phyloP scores from a whole-genome alignment of 108 stramenopile genomes.

The Cylindrotheca fusiformis region DNA sequence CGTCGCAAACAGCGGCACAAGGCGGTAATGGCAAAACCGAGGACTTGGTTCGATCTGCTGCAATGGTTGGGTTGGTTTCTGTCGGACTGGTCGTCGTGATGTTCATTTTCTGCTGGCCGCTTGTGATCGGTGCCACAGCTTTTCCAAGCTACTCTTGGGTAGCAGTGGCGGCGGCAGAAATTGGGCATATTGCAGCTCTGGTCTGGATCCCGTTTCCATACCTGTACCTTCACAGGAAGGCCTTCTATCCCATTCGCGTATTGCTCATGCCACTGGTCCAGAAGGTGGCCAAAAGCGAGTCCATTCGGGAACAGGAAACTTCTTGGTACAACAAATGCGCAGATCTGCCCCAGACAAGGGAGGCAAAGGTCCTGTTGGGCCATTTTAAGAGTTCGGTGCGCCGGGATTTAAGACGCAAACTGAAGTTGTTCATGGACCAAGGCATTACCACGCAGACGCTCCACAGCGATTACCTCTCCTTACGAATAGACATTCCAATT shows the following conservation, averaged over 20 bases:
- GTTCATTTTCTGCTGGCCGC: slow-evolving; percentile 2
- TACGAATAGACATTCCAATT: slow-evolving; percentile 3
- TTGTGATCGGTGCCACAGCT: neutral
- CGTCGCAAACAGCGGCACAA: neutral
- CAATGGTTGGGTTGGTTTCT: neutral
- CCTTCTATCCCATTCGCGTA: neutral
- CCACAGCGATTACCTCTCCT: slow-evolving; percentile 4
- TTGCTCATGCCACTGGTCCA: slow-evolving; percentile 1
- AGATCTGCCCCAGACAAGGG: neutral
- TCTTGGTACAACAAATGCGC: slow-evolving; percentile 3
- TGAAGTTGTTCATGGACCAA: neutral
- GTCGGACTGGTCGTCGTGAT: neutral
- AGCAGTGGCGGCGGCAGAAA: neutral
- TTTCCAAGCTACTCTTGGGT: neutral
- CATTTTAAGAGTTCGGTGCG: neutral
- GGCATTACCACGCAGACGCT: neutral
- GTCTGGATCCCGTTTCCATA: neutral
- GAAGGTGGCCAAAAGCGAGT: neutral
- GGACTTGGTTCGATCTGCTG: neutral
- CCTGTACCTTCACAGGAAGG: neutral
- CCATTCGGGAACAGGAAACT: slow-evolving; percentile 1
- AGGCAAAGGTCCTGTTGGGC: neutral
- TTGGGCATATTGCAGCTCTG: neutral
- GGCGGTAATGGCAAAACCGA: neutral
- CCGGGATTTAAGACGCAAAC: neutral